Evolutionary conservation across 2,329 filamentous ascomycete species (phyloP).

Genomic region (Pezizomycotina sp.): DNA sequence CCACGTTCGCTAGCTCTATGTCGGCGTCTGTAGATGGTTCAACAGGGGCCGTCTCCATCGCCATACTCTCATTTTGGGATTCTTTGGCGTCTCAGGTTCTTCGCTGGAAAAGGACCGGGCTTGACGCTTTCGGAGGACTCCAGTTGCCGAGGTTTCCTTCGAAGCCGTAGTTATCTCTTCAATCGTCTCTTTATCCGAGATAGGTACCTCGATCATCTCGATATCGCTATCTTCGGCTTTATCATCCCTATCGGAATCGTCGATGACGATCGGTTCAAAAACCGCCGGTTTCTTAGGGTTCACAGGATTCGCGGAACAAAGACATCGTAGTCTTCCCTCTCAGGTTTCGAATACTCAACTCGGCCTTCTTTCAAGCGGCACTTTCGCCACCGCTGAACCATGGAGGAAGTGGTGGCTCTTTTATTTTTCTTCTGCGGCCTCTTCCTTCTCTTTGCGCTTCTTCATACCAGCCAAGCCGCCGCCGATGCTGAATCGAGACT

Average conservation of each 20-base stretch:
- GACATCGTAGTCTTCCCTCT: too few species aligned
- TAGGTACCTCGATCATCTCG: conserved; percentile 39
- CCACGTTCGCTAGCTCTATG: background rate
- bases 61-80: conserved; percentile 25
- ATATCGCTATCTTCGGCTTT: conserved; percentile 35
- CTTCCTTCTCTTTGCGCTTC: conserved; percentile 23
- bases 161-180: conserved; percentile 20
- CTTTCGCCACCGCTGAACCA: conserved; percentile 50
- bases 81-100: too few species aligned
- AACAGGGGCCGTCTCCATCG: conserved; percentile 13
- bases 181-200: conserved; percentile 25
- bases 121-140: too few species aligned
- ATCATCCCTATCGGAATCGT: conserved; percentile 44
- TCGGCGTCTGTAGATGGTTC: conserved; percentile 20
- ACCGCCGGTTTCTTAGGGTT: too few species aligned
- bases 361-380: conserved; percentile 40
- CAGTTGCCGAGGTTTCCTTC: conserved; percentile 27
- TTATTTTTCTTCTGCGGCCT: conserved; percentile 30
- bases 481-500: conserved; percentile 26
- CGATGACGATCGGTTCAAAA: conserved; percentile 43
- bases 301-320: too few species aligned
- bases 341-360: too few species aligned
- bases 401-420: conserved; percentile 49
- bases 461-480: conserved; percentile 18
- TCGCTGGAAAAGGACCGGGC: too few species aligned